Evolutionary conservation across 2,329 filamentous ascomycete species (phyloP), one percentile per base, ranked within the genome.

Genomic region (Ascochyta koolunga): DNA sequence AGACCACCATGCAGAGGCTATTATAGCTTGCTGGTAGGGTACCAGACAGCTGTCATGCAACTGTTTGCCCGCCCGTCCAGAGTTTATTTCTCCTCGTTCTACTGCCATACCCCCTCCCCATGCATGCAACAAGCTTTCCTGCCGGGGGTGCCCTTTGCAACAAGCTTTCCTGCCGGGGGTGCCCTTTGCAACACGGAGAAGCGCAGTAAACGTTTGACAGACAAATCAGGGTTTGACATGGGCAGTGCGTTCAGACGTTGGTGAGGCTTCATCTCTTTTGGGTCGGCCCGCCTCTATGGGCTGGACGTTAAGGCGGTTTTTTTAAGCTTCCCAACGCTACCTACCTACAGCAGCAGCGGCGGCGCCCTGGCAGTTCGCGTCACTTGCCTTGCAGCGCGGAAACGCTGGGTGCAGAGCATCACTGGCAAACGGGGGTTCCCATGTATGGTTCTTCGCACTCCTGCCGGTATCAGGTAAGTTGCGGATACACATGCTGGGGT

Each of bases 211-310:
- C 46, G 52, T 51, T 54, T 49, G 49, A 56, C n/a, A n/a, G 22
- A 24, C 33, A 33, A n/a, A 27, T 39, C 19, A 40, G 44, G 44
- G 25, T 35, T 22, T 40, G 39, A 13, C 37, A 10, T 44, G 35
- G 24, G 29, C 27, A 18, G 19, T 31, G 27, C 32, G 33, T 29
- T 13, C 27, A 29, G 27, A 29, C 27, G 27, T 37, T 36, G 22
- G 38, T 39, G 39, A 53, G 33, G 44, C 52, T 39, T 54, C 50
- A 40, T 46, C 31, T 46, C 31, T 38, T 50, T 56, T 49, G 50
- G 56, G 37, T 56, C 54, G 56, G 50, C 54, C 59, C 59, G 59
- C 48, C n/a, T 45, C 18, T n/a, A 50, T 31, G n/a, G 38, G 38
- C 22, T 42, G 32, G 24, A 41, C 35, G 40, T 49, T 45, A 40